Evolutionary conservation across 306 rosid species (phyloP), one percentile per base, ranked within the genome.

Genomic region (Begonia peltatifolia): DNA sequence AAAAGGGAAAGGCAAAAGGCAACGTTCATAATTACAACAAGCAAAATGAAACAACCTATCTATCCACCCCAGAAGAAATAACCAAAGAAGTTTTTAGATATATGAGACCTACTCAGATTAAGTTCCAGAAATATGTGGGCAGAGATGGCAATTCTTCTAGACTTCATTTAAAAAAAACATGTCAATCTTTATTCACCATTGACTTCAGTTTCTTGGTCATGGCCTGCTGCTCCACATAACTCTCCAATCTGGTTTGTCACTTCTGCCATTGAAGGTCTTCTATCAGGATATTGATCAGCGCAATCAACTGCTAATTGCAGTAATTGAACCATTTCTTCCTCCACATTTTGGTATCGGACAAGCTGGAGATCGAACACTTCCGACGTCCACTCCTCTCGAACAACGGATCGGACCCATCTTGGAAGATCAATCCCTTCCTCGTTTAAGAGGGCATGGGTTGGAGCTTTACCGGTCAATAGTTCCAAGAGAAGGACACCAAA

Each of bases 341-440:
- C 81, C 25, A 70, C 70, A 53, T 60, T 71, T 52, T 77, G 84
- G 58, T 74, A 50, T 71, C 81, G 56, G 9, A 81, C 73, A 14
- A 81, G 84, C 50, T 81, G 76, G 22, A 74, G 61, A 62, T 81
- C 88, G 15, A 81, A 81, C 12, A 77, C 84, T 52, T 77, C 84
- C 11, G 81, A 81, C 20, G 73, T 74, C 84, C 81, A 81, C 43
- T 81, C 84, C 59, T 77, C 88, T 53, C 77, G 64, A 30, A 77
- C 84, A 36, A 81, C 69, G 6, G 88, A 81, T 53, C 74, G 84
- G 61, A 81, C 88, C 88, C 88, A 81, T 69, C 88, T 77, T 0
- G 84, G 84, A 12, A 81, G 81, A 59, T 81, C 88, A 16, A 81
- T 83, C 30, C 88, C 88, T 60, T 81, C 88, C 69, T 81, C 88